Conservation (phyloP, 1,284 basidiomycete genomes). For the Microbotryum scabiosae region DNA sequence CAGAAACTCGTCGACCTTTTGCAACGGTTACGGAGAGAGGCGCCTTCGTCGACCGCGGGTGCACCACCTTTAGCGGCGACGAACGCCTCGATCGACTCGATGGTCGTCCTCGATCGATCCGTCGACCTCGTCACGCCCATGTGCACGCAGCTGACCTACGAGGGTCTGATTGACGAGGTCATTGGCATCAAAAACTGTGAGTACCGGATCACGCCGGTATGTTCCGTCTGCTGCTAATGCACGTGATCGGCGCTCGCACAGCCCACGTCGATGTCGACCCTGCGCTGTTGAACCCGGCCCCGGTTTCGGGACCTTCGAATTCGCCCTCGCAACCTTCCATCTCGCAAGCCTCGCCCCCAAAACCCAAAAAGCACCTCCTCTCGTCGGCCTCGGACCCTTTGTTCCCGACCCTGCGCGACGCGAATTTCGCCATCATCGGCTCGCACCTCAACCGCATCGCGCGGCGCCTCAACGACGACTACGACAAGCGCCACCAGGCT, state of each 20-base stretch:
- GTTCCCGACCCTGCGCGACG: constrained; percentile 72
- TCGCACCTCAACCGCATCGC: constrained; percentile 73
- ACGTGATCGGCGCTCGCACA: constrained; percentile 36
- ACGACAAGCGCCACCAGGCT: constrained; percentile 65
- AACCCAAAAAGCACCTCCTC: constrained; percentile 31
- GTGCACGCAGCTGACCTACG: constrained; percentile 92
- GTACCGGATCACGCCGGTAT: constrained; percentile 33
- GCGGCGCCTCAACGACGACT: constrained; percentile 78
- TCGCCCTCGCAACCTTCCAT: constrained; percentile 52
- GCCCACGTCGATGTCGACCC: constrained; percentile 86
- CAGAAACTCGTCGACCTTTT: constrained; percentile 71
- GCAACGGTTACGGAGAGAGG: constrained; percentile 48
- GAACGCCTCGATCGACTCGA: constrained; percentile 58
- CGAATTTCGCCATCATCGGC: constrained; percentile 91
- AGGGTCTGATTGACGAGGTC: constrained; percentile 92
- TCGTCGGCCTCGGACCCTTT: constrained; percentile 68
- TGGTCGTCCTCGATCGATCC: constrained; percentile 81
- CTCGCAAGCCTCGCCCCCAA: constrained; percentile 10
- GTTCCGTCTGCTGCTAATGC: not conserved
- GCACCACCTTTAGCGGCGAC: constrained; percentile 18
- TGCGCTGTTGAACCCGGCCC: constrained; percentile 52
- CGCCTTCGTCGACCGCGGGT: constrained; percentile 21
- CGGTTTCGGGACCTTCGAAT: constrained; percentile 57
- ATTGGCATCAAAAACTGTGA: constrained; percentile 80
- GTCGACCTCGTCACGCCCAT: constrained; percentile 95